Base-by-base conservation (phyloP, 1,284 basidiomycete genomes). In the Tremellales sp. region DNA sequence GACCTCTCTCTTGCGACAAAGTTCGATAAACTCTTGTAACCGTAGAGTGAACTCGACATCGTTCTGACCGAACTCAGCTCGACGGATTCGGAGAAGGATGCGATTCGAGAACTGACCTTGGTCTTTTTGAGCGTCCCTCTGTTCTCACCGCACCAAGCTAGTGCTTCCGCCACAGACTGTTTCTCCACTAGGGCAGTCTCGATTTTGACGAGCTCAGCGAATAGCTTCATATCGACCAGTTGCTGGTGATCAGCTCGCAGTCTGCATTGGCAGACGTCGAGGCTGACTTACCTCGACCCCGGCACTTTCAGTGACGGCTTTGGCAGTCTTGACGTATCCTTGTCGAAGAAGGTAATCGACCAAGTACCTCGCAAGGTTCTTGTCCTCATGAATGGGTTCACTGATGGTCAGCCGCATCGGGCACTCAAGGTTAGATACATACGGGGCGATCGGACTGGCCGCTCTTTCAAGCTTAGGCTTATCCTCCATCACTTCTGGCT, bases 131-230 rank as follows among this genome's bases (percentile, higher is more conserved):
- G 79, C 7, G 88, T 85, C 25, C 84, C 82, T 70, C 94, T 89
- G 75, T 99, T 97, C 78, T 99, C 96, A 52, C 83, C 89, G 63
- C 93, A 97, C 94, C 94, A 99, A 13, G 83, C 81, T 39, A 99
- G 77, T 4, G 93, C 94, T 70, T 92, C 87, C 1, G 84, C 78
- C 60, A 90, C 91, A 63, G 86, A 87, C 58, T 89, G 84, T 43
- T 76, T 76, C 15, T 78, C 74, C 4, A 72, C 54, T 17, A 98
- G 79, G 0, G 89, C 89, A 5, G 80, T 78, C 70, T 97, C 91
- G 56, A 97, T 91, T 48, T 84, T 80, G 26, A 79, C 80, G 40
- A 97, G 87, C 58, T 97, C 91, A 49, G 82, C 82, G 70, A 97
- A 97, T 35, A 97, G 78, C 51, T 96, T 90, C 40, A 93, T 84